Percentiles rank a stretch among this genome's conserved stretches.
These are phyloP conservation scores for Penicillium silybi DNA, from an alignment of 495 filamentous ascomycete genomes.

Conservation along the genomic window DNA sequence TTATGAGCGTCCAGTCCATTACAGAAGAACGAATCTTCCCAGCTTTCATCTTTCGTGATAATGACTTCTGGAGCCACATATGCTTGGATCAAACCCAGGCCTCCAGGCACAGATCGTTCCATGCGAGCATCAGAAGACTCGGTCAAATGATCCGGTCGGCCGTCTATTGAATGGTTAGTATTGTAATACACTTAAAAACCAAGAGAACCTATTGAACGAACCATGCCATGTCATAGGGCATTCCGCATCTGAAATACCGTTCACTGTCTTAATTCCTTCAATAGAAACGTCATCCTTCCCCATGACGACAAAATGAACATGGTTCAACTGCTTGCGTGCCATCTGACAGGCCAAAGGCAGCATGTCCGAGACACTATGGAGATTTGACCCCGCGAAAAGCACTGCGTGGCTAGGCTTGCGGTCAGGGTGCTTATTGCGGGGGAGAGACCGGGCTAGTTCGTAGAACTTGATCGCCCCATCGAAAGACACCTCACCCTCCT, in stretches of 20 bases:
- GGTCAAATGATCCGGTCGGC: constrained; percentile 43
- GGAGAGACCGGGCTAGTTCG: constrained; percentile 47
- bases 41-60: constrained; percentile 40
- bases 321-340: constrained; percentile 39
- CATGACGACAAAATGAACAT: constrained; percentile 53
- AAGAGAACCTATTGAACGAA: constrained; percentile 15
- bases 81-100: constrained; percentile 40
- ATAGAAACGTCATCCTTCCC: constrained; percentile 52
- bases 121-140: constrained; percentile 49
- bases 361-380: constrained; percentile 48
- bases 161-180: constrained; percentile 36
- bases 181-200: background rate
- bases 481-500: constrained; percentile 39
- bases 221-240: constrained; percentile 55
- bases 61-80: constrained; percentile 49
- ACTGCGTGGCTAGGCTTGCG: constrained; percentile 34
- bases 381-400: constrained; percentile 48
- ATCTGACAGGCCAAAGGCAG: constrained; percentile 54
- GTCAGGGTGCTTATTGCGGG: constrained; percentile 29
- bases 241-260: constrained; percentile 39
- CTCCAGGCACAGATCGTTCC: constrained; percentile 43
- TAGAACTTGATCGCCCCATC: constrained; percentile 56
- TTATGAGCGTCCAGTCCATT: constrained; percentile 46
- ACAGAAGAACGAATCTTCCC: constrained; percentile 52
- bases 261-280: constrained; percentile 46